Evolutionary conservation across 306 rosid genomes (phyloP), one percentile per base, ranked within the genome.

Genomic region (Vicia sativa): DNA sequence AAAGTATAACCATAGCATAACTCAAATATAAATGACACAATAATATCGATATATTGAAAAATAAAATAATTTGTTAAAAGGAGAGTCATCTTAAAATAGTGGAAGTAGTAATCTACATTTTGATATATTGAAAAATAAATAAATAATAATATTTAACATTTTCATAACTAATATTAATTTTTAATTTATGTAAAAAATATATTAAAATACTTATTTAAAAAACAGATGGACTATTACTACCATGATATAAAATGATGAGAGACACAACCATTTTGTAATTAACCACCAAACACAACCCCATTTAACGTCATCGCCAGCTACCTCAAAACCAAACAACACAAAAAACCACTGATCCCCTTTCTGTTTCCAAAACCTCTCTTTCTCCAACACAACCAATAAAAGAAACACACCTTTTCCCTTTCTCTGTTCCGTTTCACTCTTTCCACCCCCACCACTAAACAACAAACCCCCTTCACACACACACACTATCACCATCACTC

Each of bases 291-390:
- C 29, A 25, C 31, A 48, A 49, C 19, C 26, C 14, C 59, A 53
- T 53, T 50, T 23, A 54, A 54, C 11, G 19, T 12, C 61, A 11
- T 18, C 5, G 11, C 11, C 50, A 62, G 16, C 50, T 39, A 38
- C 74, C 55, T 41, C 56, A n/a, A 14, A 42, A 29, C 35, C 42
- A 77, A 46, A 46, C 23, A 72, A 77, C 81, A 77, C 65, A 71
- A 15, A 39, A 15, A 50, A 2, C 37, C 45, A 39, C 77, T 73
- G 39, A 54, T 48, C 71, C 26, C 42, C 4, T 21, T 44, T 11
- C 23, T 10, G 9, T 41, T 62, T 41, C 68, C 31, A 10, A 11
- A 11, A 58, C 18, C 42, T 39, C 55, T 37, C 7, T 62, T 15
- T 34, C 65, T 39, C 70, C 6, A 50, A 12, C 29, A 45, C 25